Evolutionary conservation across 345 rosid species (phyloP), one percentile per base, ranked within the genome.

Genomic region (Murraya koenigii): DNA sequence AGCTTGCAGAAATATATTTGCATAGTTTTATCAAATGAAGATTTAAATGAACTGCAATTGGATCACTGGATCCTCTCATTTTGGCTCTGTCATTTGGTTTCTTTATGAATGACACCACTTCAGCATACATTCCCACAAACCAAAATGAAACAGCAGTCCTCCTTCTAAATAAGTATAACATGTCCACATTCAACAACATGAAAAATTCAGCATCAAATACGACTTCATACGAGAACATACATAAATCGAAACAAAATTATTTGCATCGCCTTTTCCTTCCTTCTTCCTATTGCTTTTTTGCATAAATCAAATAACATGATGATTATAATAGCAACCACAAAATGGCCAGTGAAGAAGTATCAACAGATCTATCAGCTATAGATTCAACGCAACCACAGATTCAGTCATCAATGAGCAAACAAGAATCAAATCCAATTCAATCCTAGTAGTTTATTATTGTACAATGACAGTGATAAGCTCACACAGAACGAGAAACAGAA

Each of bases 281-380:
- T 26, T 22, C 17, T 36, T 73, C 15, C 38, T 28, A 41, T 63
- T 44, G 36, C 62, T 6, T 44, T 63, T 47, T 30, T 28, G 3
- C 13, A 58, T 1, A 38, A 20, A 72, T 72, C 32, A 72, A 35
- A 35, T n/a, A 44, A 63, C 69, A 28, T 9, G 32, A 63, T 36
- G 8, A 44, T 41, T 26, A 7, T 23, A 41, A 15, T 67, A 54
- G 33, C 11, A 78, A 75, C 77, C 28, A 75, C 3, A 75, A 64
- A 63, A 75, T 8, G 55, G 20, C 20, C 54, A 78, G 74, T 26
- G 11, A 73, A 25, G 25, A 73, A 25, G 28, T 6, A 65, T 52
- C 30, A 59, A 77, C 82, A 71, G 77, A 85, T 82, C 68, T 63
- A 77, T 26, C 19, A 15, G 39, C 33, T 38, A 38, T 33, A 32